Evolutionary conservation across 192 early-diverging fungal genomes (phyloP).

Genomic region (Kappamyces sp.): DNA sequence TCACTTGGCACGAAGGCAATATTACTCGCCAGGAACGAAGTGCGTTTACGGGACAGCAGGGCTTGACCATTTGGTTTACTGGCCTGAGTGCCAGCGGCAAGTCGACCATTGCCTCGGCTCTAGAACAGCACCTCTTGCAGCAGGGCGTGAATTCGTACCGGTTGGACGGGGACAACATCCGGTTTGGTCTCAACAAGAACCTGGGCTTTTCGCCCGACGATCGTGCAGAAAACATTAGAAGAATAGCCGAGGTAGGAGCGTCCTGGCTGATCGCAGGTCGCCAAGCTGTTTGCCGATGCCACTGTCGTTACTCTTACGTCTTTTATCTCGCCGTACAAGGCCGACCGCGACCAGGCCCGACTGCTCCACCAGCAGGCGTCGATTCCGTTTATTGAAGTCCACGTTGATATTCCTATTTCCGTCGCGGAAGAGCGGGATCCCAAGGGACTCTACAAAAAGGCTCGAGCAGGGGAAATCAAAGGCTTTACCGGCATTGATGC

Average conservation of each 20-base stretch:
- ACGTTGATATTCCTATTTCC: constrained; percentile 77
- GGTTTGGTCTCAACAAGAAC: constrained; percentile 96
- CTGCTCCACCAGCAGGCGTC: constrained; percentile 66
- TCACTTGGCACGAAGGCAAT: constrained; percentile 82
- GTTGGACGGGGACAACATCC: constrained; percentile 94
- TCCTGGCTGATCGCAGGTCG: constrained; percentile 31
- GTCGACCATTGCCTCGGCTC: constrained; percentile 82
- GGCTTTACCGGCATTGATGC: constrained; percentile 90
- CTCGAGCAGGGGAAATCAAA: constrained; percentile 87
- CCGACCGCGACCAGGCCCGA: constrained; percentile 75
- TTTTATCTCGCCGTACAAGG: constrained; percentile 85
- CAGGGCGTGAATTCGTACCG: constrained; percentile 72
- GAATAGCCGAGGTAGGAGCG: constrained; percentile 74
- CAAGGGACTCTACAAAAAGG: constrained; percentile 95
- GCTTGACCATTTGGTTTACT: constrained; percentile 90
- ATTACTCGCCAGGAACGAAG: constrained; percentile 71
- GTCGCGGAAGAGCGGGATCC: constrained; percentile 89
- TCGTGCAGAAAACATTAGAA: constrained; percentile 90
- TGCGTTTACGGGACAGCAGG: constrained; percentile 65
- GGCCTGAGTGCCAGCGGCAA: constrained; percentile 94
- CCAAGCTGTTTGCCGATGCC: constrained; percentile 89
- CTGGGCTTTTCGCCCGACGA: constrained; percentile 86
- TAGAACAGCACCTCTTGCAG: constrained; percentile 84
- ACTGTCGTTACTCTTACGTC: constrained; percentile 76
- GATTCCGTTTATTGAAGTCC: constrained; percentile 86